A percentile compares a stretch with the other conserved stretches of the same genome.
These are phyloP conservation scores for Paraurostyla sp. DNA, from an alignment of 73 alveolate species.

Conservation along the genomic window DNA sequence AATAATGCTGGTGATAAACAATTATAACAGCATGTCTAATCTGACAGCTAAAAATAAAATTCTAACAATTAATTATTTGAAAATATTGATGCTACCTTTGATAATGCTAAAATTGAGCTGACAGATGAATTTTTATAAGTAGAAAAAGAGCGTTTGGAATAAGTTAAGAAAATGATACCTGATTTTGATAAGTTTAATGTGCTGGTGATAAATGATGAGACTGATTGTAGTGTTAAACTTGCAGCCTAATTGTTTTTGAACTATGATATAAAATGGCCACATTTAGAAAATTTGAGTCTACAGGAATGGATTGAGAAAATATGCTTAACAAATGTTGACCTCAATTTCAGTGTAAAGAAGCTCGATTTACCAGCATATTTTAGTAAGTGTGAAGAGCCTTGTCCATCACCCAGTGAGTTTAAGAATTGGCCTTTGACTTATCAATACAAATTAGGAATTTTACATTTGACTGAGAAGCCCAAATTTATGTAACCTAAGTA, in stretches of 20 bases:
- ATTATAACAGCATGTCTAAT: not conserved
- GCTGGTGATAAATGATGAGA: not conserved
- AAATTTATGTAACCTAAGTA: slow-evolving; percentile 50
- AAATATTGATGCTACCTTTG: not conserved
- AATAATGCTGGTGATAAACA: slow-evolving; percentile 14
- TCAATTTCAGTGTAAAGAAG: not conserved
- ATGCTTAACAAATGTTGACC: slow-evolving; percentile 16
- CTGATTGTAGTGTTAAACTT: slow-evolving; percentile 54
- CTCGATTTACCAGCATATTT: slow-evolving; percentile 30
- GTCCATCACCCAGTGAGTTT: slow-evolving; percentile 31
- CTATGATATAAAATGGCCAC: slow-evolving; percentile 33
- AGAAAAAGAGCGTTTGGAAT: slow-evolving; percentile 43
- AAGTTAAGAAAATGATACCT: not conserved
- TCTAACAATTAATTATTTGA: not conserved
- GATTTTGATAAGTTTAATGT: slow-evolving; percentile 40
- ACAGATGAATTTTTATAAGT: not conserved
- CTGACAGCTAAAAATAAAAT: not conserved
- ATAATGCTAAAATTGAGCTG: not conserved
- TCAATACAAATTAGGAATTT: not conserved
- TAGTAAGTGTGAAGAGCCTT: not conserved
- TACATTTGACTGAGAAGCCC: slow-evolving; percentile 41
- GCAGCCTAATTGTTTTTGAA: not conserved
- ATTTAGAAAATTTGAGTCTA: not conserved
- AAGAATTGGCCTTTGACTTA: slow-evolving; percentile 14
- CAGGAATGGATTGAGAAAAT: slow-evolving; percentile 10